Conservation (phyloP, 2,329 filamentous ascomycete genomes). For the Trichoderma asperellum region DNA sequence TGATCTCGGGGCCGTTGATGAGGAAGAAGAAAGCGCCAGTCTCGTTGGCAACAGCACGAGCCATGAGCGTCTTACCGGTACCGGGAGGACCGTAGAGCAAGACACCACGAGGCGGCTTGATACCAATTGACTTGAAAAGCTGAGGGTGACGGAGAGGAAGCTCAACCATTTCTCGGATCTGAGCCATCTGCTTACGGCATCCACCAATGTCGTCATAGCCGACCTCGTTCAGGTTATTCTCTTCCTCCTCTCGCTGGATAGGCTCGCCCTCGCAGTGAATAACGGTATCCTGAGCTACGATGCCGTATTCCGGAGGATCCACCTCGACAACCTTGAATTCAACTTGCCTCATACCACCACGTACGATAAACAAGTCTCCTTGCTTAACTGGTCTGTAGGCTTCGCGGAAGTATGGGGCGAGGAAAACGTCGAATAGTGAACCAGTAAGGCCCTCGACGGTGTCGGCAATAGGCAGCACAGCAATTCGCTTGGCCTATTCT, state of each 20-base stretch:
- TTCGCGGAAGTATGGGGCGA: slow-evolving; percentile 99
- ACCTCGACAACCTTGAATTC: slow-evolving; percentile 99
- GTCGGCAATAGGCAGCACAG: slow-evolving; percentile 96
- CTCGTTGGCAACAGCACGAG: slow-evolving; percentile 97
- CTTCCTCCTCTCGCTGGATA: slow-evolving; percentile 97
- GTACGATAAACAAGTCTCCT: slow-evolving; percentile 95
- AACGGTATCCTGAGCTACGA: slow-evolving; percentile 97
- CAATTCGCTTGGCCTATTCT: slow-evolving; percentile 91
- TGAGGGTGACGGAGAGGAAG: slow-evolving; percentile 94
- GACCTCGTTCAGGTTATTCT: slow-evolving; percentile 98
- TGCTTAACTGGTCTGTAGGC: slow-evolving; percentile 96
- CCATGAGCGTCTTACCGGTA: slow-evolving; percentile 99
- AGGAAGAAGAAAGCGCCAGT: slow-evolving; percentile 99
- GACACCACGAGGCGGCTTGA: slow-evolving; percentile 98
- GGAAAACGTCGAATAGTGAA: slow-evolving; percentile 98
- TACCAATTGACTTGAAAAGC: slow-evolving; percentile 99
- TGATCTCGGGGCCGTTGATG: slow-evolving; percentile 99
- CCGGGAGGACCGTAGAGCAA: slow-evolving; percentile 94
- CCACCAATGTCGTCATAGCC: slow-evolving; percentile 99
- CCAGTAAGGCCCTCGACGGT: slow-evolving; percentile 97
- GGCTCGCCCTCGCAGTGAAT: slow-evolving; percentile 90
- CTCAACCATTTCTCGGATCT: slow-evolving; percentile 98
- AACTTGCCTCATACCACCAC: slow-evolving; percentile 97
- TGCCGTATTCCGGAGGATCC: slow-evolving; percentile 96
- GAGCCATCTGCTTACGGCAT: slow-evolving; percentile 99